These are phyloP conservation scores for Alloteropsis semialata DNA, from an alignment of 176 grass and related monocot genomes.

Conservation along the genomic window DNA sequence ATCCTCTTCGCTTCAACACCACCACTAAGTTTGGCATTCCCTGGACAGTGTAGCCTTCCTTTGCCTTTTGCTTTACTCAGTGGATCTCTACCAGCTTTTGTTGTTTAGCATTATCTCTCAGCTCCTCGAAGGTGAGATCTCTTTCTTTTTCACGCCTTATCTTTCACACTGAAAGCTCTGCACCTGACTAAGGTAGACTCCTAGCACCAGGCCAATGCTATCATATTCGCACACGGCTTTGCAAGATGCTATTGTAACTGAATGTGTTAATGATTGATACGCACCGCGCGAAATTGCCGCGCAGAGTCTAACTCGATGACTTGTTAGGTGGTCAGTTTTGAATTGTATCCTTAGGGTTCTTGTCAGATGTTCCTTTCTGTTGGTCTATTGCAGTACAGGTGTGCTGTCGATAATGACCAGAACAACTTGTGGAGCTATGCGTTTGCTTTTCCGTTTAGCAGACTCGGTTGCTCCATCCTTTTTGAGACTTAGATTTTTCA, in stretches of 20 bases:
- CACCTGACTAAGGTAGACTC: constrained; percentile 4
- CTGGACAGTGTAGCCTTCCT: constrained; percentile 9
- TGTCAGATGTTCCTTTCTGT: constrained; percentile 8
- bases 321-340: constrained; percentile 24
- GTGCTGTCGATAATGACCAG: background rate
- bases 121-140: constrained; percentile 3
- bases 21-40: background rate
- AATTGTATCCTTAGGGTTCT: constrained; percentile 3
- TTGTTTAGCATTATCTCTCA: constrained; percentile 35
- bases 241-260: constrained; percentile 25
- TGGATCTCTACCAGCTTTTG: constrained; percentile 7
- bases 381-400: constrained; percentile 11
- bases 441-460: constrained; percentile 3
- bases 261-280: constrained; percentile 14
- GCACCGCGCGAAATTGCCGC: constrained; percentile 2
- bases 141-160: background rate
- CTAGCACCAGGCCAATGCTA: background rate
- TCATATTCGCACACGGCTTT: constrained; percentile 1
- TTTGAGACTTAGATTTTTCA: background rate
- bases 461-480: constrained; percentile 26
- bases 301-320: background rate
- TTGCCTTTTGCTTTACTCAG: constrained; percentile 45
- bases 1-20: constrained; percentile 9
- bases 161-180: constrained; percentile 34
- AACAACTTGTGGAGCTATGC: constrained; percentile 5